These are phyloP conservation scores for Hanseniaspora valbyensis DNA, from an alignment of 805 yeast species.

Conservation along the genomic window DNA sequence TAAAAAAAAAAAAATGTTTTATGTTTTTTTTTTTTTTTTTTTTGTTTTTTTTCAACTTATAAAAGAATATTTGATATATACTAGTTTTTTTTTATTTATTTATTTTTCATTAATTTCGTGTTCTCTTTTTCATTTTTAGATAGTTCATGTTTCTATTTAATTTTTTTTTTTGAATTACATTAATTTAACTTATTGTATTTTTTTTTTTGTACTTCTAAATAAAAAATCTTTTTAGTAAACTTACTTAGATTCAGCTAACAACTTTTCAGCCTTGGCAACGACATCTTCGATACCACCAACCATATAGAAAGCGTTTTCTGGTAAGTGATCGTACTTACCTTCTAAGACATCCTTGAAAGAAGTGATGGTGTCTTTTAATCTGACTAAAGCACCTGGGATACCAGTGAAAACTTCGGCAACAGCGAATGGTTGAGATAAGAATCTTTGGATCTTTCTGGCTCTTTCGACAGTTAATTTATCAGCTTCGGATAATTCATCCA, in stretches of 20 bases:
- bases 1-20: no score
- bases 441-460: constrained; percentile 99
- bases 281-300: constrained; percentile 99
- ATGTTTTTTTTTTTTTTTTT: not conserved
- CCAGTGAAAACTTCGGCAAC: constrained; percentile 99
- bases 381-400: constrained; percentile 94
- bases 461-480: constrained; percentile 99
- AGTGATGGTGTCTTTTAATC: constrained; percentile 85
- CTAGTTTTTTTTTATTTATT: constrained; percentile 4
- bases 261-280: constrained; percentile 95
- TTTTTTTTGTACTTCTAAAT: no score
- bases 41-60: constrained; percentile 1
- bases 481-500: constrained; percentile 98
- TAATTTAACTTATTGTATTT: constrained; percentile 1
- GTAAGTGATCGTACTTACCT: constrained; percentile 97
- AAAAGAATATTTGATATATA: constrained; percentile 15
- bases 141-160: not conserved
- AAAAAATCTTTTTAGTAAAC: constrained; percentile 17
- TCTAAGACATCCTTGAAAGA: constrained; percentile 96
- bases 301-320: constrained; percentile 99
- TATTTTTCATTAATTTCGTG: constrained; percentile 8
- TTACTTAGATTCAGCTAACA: constrained; percentile 83
- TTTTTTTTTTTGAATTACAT: no score
- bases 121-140: not conserved
- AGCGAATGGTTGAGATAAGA: constrained; percentile 99